Evolutionary conservation across 371 early-diverging fungal species (phyloP), one percentile per base, ranked within the genome.

Genomic region (Actinomortierella wolfii): DNA sequence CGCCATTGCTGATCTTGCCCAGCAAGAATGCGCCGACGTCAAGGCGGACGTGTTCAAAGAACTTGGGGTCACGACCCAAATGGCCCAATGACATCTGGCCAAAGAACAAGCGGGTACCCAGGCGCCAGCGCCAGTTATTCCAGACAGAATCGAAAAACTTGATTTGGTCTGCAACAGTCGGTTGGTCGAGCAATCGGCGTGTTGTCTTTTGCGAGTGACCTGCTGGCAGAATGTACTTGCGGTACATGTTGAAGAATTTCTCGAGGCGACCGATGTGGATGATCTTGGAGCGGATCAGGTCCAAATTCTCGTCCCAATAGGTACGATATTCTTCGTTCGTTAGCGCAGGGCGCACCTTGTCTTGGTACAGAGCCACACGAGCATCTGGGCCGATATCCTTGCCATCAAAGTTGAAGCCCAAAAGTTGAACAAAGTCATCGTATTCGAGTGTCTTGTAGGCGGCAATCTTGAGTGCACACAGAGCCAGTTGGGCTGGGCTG

Each of bases 51-150:
- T 73, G 74, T 44, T 73, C 74, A 57, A 73, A 73, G 46, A 73
- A 73, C 54, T 73, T 73, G 49, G 74, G 74, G 43, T 73, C 74
- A 25, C 74, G 67, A 13, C 74, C 74, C 7, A 73, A 50, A 53
- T 73, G 74, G 24, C 74, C 74, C 2, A 73, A 25, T 11, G 74
- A 73, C 74, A 73, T 66, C 25, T 73, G 74, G 1, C 74, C 74
- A 57, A 73, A 73, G 57, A 73, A 73, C 40, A 59, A 20, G 21
- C 74, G 62, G 14, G 64, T 34, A 3, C 74, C 67, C 20, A 52
- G 56, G 18, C 67, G 52, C 74, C 74, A 73, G 54, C 61, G 51
- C 74, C 74, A 73, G 23, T 56, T 73, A 47, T 63, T 63, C 62
- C 63, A 73, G 49, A 67, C 29, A 8, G 59, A 59, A 34, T 73